Percentiles rank a stretch among this genome's conserved stretches.
phyloP scores from a whole-genome alignment of 164 flowering plant species.

The Taxillus chinensis region DNA sequence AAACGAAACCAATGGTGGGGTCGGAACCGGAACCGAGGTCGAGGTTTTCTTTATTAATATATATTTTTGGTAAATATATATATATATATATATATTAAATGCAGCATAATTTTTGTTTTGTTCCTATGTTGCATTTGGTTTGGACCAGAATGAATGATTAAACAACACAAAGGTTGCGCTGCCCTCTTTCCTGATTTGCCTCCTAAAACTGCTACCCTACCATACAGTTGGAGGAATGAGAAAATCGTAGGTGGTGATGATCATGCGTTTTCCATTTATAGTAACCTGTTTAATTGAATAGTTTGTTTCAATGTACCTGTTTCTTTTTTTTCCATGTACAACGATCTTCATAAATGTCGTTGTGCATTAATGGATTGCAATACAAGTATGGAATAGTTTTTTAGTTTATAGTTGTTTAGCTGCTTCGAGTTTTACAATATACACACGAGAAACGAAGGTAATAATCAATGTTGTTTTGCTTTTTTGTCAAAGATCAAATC shows the following conservation, averaged over 20 bases:
- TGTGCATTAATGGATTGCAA: too few species aligned
- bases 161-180: constrained; percentile 3
- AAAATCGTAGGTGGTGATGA: constrained; percentile 9
- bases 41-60: constrained; percentile 8
- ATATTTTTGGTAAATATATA: not conserved
- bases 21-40: constrained; percentile 14
- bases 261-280: constrained; percentile 19
- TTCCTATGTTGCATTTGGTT: constrained; percentile 10
- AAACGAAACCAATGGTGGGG: constrained; percentile 14
- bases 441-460: too few species aligned
- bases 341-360: too few species aligned
- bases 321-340: not conserved
- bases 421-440: too few species aligned
- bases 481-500: too few species aligned
- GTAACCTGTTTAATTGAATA: not conserved
- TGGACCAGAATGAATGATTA: constrained; percentile 10
- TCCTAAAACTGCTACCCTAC: constrained; percentile 38
- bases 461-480: too few species aligned
- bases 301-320: not conserved
- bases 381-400: too few species aligned
- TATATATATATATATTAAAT: too few species aligned
- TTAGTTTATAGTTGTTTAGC: too few species aligned
- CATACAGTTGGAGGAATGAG: constrained; percentile 40
- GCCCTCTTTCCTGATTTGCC: constrained; percentile 24
- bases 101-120: not conserved